phyloP scores from a whole-genome alignment of 352 stramenopile species.

The Phytophthora sojae region DNA sequence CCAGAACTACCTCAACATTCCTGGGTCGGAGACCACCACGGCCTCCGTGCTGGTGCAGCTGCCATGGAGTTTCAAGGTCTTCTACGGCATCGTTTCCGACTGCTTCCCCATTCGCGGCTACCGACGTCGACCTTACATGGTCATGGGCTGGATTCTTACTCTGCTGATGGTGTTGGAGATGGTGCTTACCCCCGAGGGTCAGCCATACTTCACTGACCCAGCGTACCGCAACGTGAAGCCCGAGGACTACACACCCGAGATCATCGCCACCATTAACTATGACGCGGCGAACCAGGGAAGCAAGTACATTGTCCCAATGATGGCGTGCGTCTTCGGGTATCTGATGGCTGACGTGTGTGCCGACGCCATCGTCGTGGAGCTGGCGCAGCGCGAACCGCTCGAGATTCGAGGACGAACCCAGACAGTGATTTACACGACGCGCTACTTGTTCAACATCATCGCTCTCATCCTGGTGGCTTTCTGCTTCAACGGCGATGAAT shows the following conservation, averaged over 20 bases:
- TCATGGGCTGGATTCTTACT: constrained; percentile 55
- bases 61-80: constrained; percentile 73
- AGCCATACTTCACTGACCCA: constrained; percentile 52
- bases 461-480: constrained; percentile 50
- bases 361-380: constrained; percentile 58
- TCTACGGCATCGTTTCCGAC: constrained; percentile 69
- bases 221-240: constrained; percentile 46
- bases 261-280: constrained; percentile 49
- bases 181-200: constrained; percentile 37
- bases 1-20: constrained; percentile 66
- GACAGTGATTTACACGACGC: constrained; percentile 60
- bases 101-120: constrained; percentile 66
- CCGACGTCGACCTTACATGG: constrained; percentile 61
- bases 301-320: constrained; percentile 57
- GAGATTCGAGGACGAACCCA: constrained; percentile 55
- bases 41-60: constrained; percentile 53
- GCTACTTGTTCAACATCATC: constrained; percentile 46
- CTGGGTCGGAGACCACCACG: constrained; percentile 50
- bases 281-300: constrained; percentile 39
- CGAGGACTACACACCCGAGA: constrained; percentile 50
- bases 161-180: constrained; percentile 53
- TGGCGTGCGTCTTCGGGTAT: constrained; percentile 55
- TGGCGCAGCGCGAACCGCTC: constrained; percentile 55
- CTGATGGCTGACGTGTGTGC: constrained; percentile 57
- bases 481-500: constrained; percentile 59